Evolutionary conservation across 495 filamentous ascomycete genomes (phyloP).

Genomic region (Usnea hakonensis): DNA sequence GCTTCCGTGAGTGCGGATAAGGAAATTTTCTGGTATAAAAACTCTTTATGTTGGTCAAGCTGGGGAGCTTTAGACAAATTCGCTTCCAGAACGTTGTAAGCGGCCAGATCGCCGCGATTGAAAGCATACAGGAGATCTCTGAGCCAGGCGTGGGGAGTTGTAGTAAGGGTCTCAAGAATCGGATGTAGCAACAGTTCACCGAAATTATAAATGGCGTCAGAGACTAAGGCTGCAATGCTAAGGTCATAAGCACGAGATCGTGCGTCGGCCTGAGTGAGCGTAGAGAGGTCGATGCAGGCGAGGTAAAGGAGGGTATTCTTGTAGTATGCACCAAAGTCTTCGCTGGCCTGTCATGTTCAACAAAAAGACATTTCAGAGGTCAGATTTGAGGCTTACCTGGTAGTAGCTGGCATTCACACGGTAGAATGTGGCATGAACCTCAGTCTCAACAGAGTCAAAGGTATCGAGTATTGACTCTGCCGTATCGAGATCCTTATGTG

Average conservation of each 20-base stretch:
- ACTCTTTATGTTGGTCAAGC: slow-evolving; percentile 67
- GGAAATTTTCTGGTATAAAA: slow-evolving; percentile 96
- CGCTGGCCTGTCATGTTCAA: slow-evolving; percentile 42
- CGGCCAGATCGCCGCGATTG: slow-evolving; percentile 87
- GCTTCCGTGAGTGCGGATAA: slow-evolving; percentile 91
- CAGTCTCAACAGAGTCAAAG: slow-evolving; percentile 92
- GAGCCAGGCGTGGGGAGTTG: slow-evolving; percentile 68
- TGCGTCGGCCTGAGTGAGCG: slow-evolving; percentile 63
- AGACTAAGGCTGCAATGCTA: slow-evolving; percentile 82
- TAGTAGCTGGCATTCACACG: slow-evolving; percentile 91
- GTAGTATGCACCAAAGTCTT: slow-evolving; percentile 93
- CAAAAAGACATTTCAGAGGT: background rate
- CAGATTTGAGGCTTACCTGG: slow-evolving; percentile 36
- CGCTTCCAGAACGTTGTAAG: slow-evolving; percentile 71
- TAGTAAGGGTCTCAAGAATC: slow-evolving; percentile 74
- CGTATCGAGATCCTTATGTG: slow-evolving; percentile 76
- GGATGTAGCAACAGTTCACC: slow-evolving; percentile 97
- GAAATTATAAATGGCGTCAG: slow-evolving; percentile 96
- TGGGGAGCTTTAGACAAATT: slow-evolving; percentile 71
- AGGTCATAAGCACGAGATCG: slow-evolving; percentile 83
- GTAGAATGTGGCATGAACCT: slow-evolving; percentile 97
- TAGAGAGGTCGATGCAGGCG: slow-evolving; percentile 80
- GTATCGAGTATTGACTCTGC: slow-evolving; percentile 80
- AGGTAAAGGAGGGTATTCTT: slow-evolving; percentile 96
- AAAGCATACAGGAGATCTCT: slow-evolving; percentile 92